Conservation (phyloP, 164 flowering plant genomes). For the Platanus orientalis region DNA sequence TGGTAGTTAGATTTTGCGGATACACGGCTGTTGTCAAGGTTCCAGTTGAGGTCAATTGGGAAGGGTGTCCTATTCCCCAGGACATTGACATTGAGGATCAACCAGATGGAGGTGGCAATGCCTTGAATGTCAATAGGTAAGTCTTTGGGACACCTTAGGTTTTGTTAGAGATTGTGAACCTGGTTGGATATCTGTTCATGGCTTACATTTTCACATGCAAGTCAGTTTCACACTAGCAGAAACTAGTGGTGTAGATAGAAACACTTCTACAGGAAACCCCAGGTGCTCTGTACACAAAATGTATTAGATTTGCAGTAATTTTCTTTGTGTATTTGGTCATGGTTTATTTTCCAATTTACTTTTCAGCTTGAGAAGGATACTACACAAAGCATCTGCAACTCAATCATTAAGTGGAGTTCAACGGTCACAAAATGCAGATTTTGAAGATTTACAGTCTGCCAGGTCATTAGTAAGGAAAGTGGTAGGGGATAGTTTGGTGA, state of each 20-base stretch:
- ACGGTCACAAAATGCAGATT: slow-evolving; percentile 36
- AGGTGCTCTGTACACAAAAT: no score
- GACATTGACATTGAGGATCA: slow-evolving; percentile 77
- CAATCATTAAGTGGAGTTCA: slow-evolving; percentile 38
- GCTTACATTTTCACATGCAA: neutral
- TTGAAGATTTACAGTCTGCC: slow-evolving; percentile 43
- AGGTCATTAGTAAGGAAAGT: slow-evolving; percentile 54
- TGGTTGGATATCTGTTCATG: neutral
- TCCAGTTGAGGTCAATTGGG: slow-evolving; percentile 44
- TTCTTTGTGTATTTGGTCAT: slow-evolving; percentile 1
- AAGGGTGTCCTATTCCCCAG: slow-evolving; percentile 38
- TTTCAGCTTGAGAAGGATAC: slow-evolving; percentile 74
- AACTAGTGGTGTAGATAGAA: no score
- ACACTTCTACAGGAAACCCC: no score
- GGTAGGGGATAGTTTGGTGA: slow-evolving; percentile 51
- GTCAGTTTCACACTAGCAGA: neutral
- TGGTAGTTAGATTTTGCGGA: slow-evolving; percentile 83
- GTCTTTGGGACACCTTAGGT: slow-evolving; percentile 8
- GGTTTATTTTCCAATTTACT: slow-evolving; percentile 2
- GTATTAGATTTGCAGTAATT: no score
- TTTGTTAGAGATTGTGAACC: neutral
- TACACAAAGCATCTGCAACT: slow-evolving; percentile 66
- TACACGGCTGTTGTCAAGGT: slow-evolving; percentile 76
- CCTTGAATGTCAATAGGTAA: slow-evolving; percentile 85
- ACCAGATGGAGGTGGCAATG: slow-evolving; percentile 90